Evolutionary conservation across 2,329 filamentous ascomycete genomes (phyloP).

Genomic region (Aspergillus ibericus): DNA sequence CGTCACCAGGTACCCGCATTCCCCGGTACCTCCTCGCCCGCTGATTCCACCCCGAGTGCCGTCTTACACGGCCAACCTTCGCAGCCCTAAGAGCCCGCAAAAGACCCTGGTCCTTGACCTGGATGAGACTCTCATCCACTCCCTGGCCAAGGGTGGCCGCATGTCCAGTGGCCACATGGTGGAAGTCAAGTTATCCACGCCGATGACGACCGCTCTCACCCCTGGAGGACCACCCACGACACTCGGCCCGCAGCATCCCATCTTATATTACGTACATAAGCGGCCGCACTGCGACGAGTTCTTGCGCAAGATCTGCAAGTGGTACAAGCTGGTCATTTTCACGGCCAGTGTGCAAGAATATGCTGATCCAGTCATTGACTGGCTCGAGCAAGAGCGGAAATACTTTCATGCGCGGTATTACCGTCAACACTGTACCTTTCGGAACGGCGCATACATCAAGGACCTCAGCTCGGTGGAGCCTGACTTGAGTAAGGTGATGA

Average conservation of each 20-base stretch:
- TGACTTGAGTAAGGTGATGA: constrained; percentile 97
- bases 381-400: constrained; percentile 94
- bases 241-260: constrained; percentile 85
- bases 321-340: constrained; percentile 97
- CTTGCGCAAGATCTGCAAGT: constrained; percentile 88
- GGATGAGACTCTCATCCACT: constrained; percentile 97
- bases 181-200: constrained; percentile 73
- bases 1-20: constrained; percentile 86
- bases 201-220: constrained; percentile 39
- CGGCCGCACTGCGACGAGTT: constrained; percentile 97
- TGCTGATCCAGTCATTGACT: constrained; percentile 97
- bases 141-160: constrained; percentile 91
- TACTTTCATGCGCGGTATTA: constrained; percentile 95
- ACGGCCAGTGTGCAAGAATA: constrained; percentile 98
- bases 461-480: constrained; percentile 95
- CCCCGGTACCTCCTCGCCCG: constrained; percentile 83
- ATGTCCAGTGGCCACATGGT: constrained; percentile 99
- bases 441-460: constrained; percentile 97
- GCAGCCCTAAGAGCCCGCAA: constrained; percentile 57
- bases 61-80: constrained; percentile 67
- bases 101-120: constrained; percentile 96
- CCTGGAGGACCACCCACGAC: constrained; percentile 60
- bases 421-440: constrained; percentile 92
- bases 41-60: constrained; percentile 86
- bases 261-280: constrained; percentile 98